Evolutionary conservation across 306 rosid species (phyloP), one percentile per base, ranked within the genome.

Genomic region (Cicer pinnatifidum): DNA sequence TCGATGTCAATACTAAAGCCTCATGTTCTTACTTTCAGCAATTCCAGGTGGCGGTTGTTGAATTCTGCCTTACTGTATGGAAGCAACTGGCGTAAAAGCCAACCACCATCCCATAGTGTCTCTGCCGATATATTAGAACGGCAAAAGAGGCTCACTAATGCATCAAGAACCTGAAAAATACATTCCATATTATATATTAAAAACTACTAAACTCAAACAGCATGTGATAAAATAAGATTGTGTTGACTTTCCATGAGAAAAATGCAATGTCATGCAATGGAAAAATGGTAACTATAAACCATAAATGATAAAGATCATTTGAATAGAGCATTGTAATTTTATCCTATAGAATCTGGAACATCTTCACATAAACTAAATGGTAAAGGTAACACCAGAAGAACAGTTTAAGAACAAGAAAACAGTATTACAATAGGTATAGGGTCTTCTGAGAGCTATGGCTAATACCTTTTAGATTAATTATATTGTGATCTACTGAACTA

Each of bases 21-120:
- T 64, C 52, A 4, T 37, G 51, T 53, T 75, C 98, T 90, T 82
- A 93, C 98, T 65, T 83, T 84, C 78, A 93, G 77, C 84, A 85
- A 65, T 59, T 86, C 84, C 81, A 88, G 87, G 83, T 93, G 98
- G 78, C 79, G 79, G 37, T 80, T 80, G 70, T 85, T 92, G 71
- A 92, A 90, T 63, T 92, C 93, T 43, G 87, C 88, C 83, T 87
- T 89, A 33, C 98, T 85, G 72, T 90, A 89, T 69, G 98, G 97
- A 81, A 92, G 88, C 84, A 92, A 82, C 88, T 92, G 98, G 64
- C 97, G 89, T 84, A 92, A 85, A 82, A 93, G 98, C 98, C 98
- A 93, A 73, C 98, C 98, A 43, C 98, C 98, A 82, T 87, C 89
- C 98, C 98, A 93, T 75, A 90, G 75, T 68, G 92, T 85, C 83